A percentile compares a stretch with the other conserved stretches of the same genome.
Evolutionary conservation across 1,284 basidiomycete species (phyloP).

Genomic region (Ustilago bromivora): DNA sequence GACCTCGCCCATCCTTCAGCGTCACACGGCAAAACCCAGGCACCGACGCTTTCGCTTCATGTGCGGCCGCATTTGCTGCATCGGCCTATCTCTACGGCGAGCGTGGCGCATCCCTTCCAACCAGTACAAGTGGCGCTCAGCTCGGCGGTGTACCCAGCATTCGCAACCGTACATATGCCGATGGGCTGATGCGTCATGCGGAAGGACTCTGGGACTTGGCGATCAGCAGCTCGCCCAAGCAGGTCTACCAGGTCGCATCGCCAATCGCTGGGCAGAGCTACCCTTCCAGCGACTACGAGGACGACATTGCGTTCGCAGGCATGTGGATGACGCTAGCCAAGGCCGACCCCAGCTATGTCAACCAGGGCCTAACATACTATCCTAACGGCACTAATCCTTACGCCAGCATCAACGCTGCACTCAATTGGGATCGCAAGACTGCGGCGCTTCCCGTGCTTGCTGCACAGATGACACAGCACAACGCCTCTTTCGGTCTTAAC

Average conservation of each 20-base stretch:
- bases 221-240: slow-evolving; percentile 71
- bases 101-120: slow-evolving; percentile 28
- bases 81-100: slow-evolving; percentile 81
- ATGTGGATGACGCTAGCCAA: slow-evolving; percentile 81
- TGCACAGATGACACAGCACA: slow-evolving; percentile 70
- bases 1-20: slow-evolving; percentile 79
- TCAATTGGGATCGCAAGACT: slow-evolving; percentile 89
- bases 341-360: slow-evolving; percentile 76
- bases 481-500: slow-evolving; percentile 76
- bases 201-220: slow-evolving; percentile 80
- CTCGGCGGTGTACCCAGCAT: slow-evolving; percentile 47
- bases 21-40: slow-evolving; percentile 83
- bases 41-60: slow-evolving; percentile 85
- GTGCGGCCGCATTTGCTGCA: slow-evolving; percentile 86
- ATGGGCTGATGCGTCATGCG: slow-evolving; percentile 79
- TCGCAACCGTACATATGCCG: slow-evolving; percentile 79
- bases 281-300: slow-evolving; percentile 75
- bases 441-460: slow-evolving; percentile 82
- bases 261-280: slow-evolving; percentile 79
- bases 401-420: slow-evolving; percentile 74
- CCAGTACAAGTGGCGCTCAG: slow-evolving; percentile 19
- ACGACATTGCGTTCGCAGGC: slow-evolving; percentile 76
- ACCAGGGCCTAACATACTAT: slow-evolving; percentile 78
- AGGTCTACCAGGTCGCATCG: slow-evolving; percentile 75
- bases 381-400: slow-evolving; percentile 73